Percentiles rank a stretch among this genome's conserved stretches.
Conservation (phyloP, 352 stramenopile species). For the Hyaloperonospora arabidopsidis region DNA sequence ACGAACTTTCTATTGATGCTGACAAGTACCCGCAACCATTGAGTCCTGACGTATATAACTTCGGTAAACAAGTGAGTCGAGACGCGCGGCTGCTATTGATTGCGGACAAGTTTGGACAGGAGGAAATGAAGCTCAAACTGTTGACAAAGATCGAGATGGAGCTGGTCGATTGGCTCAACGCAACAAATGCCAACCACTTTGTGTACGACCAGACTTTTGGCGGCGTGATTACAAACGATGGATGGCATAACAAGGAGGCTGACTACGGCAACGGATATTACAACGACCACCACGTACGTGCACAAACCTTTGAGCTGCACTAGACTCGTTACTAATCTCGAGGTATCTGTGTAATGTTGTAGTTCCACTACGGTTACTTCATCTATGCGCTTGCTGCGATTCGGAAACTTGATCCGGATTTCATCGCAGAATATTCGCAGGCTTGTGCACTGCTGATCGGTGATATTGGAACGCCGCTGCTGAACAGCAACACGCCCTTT, state of each 20-base stretch:
- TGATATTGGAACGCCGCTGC: slow-evolving; percentile 57
- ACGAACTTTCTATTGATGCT: slow-evolving; percentile 42
- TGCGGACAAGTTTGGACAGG: slow-evolving; percentile 60
- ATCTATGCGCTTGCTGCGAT: slow-evolving; percentile 75
- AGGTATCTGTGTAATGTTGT: slow-evolving; percentile 9
- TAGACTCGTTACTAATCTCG: slow-evolving; percentile 3
- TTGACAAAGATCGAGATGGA: slow-evolving; percentile 52
- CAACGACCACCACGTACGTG: slow-evolving; percentile 77
- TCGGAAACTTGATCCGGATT: slow-evolving; percentile 64
- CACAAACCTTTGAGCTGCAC: neutral
- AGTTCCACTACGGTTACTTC: slow-evolving; percentile 95
- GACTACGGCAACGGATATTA: slow-evolving; percentile 87
- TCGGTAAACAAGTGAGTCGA: slow-evolving; percentile 71
- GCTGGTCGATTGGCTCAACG: slow-evolving; percentile 53
- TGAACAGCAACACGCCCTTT: slow-evolving; percentile 40
- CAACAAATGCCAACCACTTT: slow-evolving; percentile 58
- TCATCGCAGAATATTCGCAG: slow-evolving; percentile 49
- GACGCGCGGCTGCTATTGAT: slow-evolving; percentile 69
- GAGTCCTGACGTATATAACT: slow-evolving; percentile 64
- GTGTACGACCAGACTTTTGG: slow-evolving; percentile 91
- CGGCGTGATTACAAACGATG: slow-evolving; percentile 86
- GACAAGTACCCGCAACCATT: slow-evolving; percentile 37
- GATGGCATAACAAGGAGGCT: slow-evolving; percentile 40
- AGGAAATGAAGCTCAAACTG: slow-evolving; percentile 34
- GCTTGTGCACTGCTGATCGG: slow-evolving; percentile 53